Conservation (phyloP, 192 early-diverging fungal genomes). For the Rhizoclosmatium sp. region DNA sequence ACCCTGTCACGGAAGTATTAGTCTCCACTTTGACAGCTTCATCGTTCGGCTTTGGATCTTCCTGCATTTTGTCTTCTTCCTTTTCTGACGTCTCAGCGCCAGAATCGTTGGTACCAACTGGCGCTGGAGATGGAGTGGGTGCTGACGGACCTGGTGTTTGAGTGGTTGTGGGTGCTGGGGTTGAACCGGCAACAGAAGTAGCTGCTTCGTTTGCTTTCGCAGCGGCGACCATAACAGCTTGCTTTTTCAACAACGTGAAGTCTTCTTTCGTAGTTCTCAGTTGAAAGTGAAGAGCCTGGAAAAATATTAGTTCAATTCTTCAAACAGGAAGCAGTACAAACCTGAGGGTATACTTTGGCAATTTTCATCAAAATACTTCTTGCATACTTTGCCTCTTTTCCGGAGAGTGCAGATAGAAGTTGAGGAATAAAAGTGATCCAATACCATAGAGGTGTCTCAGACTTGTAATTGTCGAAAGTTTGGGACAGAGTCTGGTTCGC, state of each 20-base stretch:
- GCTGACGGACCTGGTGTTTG: background rate
- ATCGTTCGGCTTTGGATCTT: background rate
- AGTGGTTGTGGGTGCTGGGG: background rate
- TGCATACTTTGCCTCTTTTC: slow-evolving; percentile 79
- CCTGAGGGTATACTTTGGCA: slow-evolving; percentile 92
- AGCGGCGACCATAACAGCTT: slow-evolving; percentile 24
- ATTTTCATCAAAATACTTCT: slow-evolving; percentile 88
- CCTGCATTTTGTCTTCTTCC: slow-evolving; percentile 30
- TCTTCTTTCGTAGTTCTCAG: slow-evolving; percentile 94
- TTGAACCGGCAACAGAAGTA: background rate
- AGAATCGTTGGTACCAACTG: slow-evolving; percentile 6
- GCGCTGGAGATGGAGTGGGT: background rate
- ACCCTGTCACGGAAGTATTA: background rate
- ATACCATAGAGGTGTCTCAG: slow-evolving; percentile 93
- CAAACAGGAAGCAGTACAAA: slow-evolving; percentile 37
- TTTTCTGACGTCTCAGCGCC: slow-evolving; percentile 21
- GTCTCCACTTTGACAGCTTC: background rate
- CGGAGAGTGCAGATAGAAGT: slow-evolving; percentile 78
- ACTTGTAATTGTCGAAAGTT: slow-evolving; percentile 88
- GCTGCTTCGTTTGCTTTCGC: slow-evolving; percentile 26
- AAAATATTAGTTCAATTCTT: slow-evolving; percentile 25
- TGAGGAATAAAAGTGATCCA: slow-evolving; percentile 99
- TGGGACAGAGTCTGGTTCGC: slow-evolving; percentile 74
- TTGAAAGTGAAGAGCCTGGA: slow-evolving; percentile 92
- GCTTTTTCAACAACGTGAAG: slow-evolving; percentile 69